These are phyloP conservation scores for Chaetomium olivaceum DNA, from an alignment of 2,329 filamentous ascomycete species.

Conservation along the genomic window DNA sequence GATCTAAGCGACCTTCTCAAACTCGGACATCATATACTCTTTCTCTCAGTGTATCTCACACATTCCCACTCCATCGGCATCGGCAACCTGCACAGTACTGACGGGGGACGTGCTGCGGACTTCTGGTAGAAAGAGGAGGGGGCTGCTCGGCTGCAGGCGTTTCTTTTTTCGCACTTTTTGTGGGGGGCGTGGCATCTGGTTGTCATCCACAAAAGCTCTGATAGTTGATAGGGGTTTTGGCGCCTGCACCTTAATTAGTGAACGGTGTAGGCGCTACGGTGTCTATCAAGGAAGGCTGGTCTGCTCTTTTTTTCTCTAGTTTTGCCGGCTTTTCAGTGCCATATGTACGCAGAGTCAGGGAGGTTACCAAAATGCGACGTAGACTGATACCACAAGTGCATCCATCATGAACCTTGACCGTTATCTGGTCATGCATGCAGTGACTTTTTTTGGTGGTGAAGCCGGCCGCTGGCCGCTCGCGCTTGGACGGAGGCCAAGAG, in stretches of 20 bases:
- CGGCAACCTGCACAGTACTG: conserved; percentile 30
- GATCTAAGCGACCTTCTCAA: conserved; percentile 54
- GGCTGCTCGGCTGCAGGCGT: conserved; percentile 24
- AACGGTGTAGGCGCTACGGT: conserved; percentile 33
- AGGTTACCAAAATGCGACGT: conserved; percentile 36
- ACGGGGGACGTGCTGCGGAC: conserved; percentile 28
- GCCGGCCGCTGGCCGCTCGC: too few species aligned
- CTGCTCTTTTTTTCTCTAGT: conserved; percentile 27
- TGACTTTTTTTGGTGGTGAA: conserved; percentile 1
- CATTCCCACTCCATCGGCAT: conserved; percentile 30
- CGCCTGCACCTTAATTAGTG: conserved; percentile 32
- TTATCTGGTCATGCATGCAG: neutral
- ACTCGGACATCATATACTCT: conserved; percentile 24
- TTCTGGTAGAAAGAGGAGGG: conserved; percentile 28
- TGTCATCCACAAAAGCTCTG: conserved; percentile 30
- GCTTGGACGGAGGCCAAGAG: too few species aligned
- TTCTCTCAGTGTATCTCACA: conserved; percentile 31
- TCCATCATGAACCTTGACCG: neutral
- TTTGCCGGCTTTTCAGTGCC: conserved; percentile 30
- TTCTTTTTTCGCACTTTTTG: conserved; percentile 26
- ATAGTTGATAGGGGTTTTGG: conserved; percentile 23
- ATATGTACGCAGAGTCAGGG: conserved; percentile 34
- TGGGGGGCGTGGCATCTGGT: conserved; percentile 31
- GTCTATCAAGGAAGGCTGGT: conserved; percentile 33
- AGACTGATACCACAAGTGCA: conserved; percentile 32